Evolutionary conservation across 805 yeast genomes (phyloP).

Genomic region (Candida oleophila): DNA sequence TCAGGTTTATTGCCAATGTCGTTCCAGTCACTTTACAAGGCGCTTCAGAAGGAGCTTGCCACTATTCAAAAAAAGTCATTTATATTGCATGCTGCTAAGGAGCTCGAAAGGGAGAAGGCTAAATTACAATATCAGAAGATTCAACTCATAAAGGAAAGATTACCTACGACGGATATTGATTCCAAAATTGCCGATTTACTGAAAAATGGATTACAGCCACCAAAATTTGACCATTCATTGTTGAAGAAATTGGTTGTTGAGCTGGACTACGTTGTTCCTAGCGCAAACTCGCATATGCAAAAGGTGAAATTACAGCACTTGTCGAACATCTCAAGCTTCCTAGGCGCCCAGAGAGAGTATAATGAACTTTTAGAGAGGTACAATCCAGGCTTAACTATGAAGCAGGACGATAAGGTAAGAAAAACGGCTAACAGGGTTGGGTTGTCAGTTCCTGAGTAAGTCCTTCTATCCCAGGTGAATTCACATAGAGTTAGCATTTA

Average conservation of each 20-base stretch:
- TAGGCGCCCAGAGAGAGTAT: constrained; percentile 74
- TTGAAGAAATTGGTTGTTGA: constrained; percentile 21
- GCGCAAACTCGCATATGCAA: background rate
- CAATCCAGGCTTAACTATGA: constrained; percentile 78
- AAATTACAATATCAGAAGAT: constrained; percentile 48
- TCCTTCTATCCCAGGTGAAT: background rate
- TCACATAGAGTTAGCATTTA: no score
- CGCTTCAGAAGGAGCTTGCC: constrained; percentile 40
- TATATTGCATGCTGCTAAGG: constrained; percentile 37
- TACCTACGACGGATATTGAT: constrained; percentile 35
- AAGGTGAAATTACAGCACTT: constrained; percentile 38
- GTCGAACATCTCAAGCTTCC: constrained; percentile 58
- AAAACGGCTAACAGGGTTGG: constrained; percentile 91
- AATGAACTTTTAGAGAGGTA: constrained; percentile 79
- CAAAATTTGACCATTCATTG: constrained; percentile 21
- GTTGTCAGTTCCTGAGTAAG: constrained; percentile 41
- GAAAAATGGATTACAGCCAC: constrained; percentile 11
- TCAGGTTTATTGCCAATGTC: background rate
- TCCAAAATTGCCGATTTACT: constrained; percentile 13
- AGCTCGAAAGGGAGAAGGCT: constrained; percentile 45
- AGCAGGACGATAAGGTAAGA: constrained; percentile 74
- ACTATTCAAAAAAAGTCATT: constrained; percentile 34
- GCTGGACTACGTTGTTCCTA: constrained; percentile 10
- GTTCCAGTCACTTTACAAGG: constrained; percentile 17
- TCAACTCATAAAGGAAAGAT: constrained; percentile 38